A percentile compares a stretch with the other conserved stretches of the same genome.
phyloP scores from a whole-genome alignment of 2,329 filamentous ascomycete species.

The Penicillium expansum region DNA sequence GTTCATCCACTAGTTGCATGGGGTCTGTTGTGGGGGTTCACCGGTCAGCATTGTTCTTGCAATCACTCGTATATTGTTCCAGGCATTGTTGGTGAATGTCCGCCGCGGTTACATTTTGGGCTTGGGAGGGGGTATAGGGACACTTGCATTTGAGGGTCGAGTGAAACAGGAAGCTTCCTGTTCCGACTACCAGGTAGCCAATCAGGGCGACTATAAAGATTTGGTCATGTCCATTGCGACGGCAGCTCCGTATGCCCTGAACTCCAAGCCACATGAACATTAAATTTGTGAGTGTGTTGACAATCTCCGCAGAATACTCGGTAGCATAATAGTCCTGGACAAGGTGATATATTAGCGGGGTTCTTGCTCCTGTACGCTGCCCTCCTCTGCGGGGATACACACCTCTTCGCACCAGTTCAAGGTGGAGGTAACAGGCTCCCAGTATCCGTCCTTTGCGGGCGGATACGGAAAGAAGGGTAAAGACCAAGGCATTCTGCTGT shows the following conservation, averaged over 20 bases:
- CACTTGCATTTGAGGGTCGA: constrained; percentile 60
- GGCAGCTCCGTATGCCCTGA: constrained; percentile 71
- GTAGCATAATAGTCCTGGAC: constrained; percentile 71
- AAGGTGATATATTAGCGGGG: constrained; percentile 16
- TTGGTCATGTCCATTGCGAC: constrained; percentile 67
- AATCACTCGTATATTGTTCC: neutral
- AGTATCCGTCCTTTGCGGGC: constrained; percentile 56
- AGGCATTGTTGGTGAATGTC: neutral
- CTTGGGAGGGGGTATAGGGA: neutral
- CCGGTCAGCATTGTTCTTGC: constrained; percentile 18
- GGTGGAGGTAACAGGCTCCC: constrained; percentile 69
- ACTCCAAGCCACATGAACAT: constrained; percentile 76
- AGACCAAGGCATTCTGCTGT: constrained; percentile 28
- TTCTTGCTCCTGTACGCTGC: neutral
- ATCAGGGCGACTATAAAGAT: constrained; percentile 70
- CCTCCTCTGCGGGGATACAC: constrained; percentile 15
- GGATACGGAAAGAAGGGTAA: constrained; percentile 44
- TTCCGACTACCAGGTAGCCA: constrained; percentile 61
- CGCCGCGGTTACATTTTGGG: neutral
- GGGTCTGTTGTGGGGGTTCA: constrained; percentile 50
- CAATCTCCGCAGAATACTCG: constrained; percentile 70
- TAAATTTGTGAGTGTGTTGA: constrained; percentile 78
- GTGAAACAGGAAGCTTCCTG: constrained; percentile 63
- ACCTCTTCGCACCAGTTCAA: constrained; percentile 81
- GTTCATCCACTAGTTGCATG: constrained; percentile 68